These are phyloP conservation scores for Mycena pura DNA, from an alignment of 768 basidiomycete genomes.

Conservation along the genomic window DNA sequence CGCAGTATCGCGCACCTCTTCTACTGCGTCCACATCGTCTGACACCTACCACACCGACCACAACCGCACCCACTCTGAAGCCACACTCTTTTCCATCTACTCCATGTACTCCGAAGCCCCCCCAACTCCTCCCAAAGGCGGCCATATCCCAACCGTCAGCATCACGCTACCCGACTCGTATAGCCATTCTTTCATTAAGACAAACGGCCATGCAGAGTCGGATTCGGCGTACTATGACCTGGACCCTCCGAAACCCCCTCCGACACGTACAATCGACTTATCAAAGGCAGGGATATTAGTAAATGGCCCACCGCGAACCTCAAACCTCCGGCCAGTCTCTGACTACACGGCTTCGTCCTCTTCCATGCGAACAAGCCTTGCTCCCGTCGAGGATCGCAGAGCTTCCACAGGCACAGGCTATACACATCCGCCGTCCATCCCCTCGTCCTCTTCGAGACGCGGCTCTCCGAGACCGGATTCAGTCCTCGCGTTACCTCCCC, in stretches of 20 bases:
- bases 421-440: slow-evolving; percentile 25
- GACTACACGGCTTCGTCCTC: slow-evolving; percentile 22
- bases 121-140: slow-evolving; percentile 20
- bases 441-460: slow-evolving; percentile 22
- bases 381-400: slow-evolving; percentile 40
- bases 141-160: slow-evolving; percentile 40
- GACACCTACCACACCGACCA: slow-evolving; percentile 46
- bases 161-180: slow-evolving; percentile 38
- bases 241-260: slow-evolving; percentile 29
- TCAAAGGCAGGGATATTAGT: slow-evolving; percentile 24
- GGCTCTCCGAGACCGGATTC: slow-evolving; percentile 22
- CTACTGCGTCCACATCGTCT: slow-evolving; percentile 38
- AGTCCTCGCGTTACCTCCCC: slow-evolving; percentile 13
- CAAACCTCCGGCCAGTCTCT: slow-evolving; percentile 24
- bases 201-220: slow-evolving; percentile 35
- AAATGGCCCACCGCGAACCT: slow-evolving; percentile 18
- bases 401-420: slow-evolving; percentile 37
- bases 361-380: slow-evolving; percentile 1
- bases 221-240: slow-evolving; percentile 41
- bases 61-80: slow-evolving; percentile 69
- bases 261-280: slow-evolving; percentile 25
- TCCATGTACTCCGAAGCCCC: slow-evolving; percentile 69
- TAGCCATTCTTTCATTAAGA: slow-evolving; percentile 33
- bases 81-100: slow-evolving; percentile 83
- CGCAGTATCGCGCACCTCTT: slow-evolving; percentile 37